phyloP scores from a whole-genome alignment of 1,284 basidiomycete genomes.

The Baeospora myosura region DNA sequence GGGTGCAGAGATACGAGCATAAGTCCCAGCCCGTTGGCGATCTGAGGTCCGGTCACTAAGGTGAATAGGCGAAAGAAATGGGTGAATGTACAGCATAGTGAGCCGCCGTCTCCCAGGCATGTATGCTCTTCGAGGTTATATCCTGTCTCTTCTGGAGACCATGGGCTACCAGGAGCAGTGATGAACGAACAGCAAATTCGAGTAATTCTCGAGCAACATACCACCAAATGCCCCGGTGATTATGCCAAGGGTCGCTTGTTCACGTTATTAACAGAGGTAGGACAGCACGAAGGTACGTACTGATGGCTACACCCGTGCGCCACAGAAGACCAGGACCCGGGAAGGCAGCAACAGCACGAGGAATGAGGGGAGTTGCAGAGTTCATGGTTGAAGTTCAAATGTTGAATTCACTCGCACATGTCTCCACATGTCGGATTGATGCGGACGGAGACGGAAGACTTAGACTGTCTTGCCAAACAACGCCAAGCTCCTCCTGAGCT shows the following conservation, averaged over 20 bases:
- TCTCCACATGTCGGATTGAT: too few species aligned
- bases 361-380: constrained; percentile 24
- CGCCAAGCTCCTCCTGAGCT: too few species aligned
- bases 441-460: too few species aligned
- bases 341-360: constrained; percentile 10
- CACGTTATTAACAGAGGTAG: background rate
- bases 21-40: constrained; percentile 74
- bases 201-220: constrained; percentile 12
- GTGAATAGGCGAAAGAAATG: background rate
- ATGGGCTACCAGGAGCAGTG: constrained; percentile 48
- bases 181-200: background rate
- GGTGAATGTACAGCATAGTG: constrained; percentile 50
- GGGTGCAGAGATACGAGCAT: constrained; percentile 69
- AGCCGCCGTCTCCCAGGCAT: constrained; percentile 58
- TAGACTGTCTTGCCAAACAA: too few species aligned
- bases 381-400: constrained; percentile 1
- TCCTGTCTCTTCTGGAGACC: constrained; percentile 43
- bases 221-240: constrained; percentile 62
- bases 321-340: constrained; percentile 26
- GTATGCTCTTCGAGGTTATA: constrained; percentile 44
- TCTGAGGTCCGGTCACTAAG: constrained; percentile 27
- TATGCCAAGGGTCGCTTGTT: constrained; percentile 50
- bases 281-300: constrained; percentile 19
- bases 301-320: constrained; percentile 31
- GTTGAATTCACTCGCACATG: too few species aligned